Conservation (phyloP, 2,329 filamentous ascomycete species). For the Hypoxylon sp. region DNA sequence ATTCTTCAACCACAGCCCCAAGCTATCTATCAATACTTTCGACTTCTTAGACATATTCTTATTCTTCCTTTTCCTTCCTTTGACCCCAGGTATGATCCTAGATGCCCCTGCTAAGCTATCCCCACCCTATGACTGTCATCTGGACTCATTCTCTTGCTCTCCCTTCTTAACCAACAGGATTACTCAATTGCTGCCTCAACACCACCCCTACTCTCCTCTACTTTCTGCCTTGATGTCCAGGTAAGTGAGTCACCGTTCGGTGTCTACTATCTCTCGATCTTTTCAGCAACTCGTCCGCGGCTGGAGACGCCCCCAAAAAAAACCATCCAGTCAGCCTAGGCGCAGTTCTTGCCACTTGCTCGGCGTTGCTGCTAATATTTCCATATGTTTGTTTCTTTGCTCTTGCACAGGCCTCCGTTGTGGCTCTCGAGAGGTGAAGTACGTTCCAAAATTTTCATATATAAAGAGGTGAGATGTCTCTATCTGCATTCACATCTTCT, state of each 20-base stretch:
- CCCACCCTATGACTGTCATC: conserved; percentile 35
- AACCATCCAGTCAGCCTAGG: conserved; percentile 36
- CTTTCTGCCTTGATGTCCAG: conserved; percentile 40
- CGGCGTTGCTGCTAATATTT: background rate
- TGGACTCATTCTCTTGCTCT: conserved; percentile 19
- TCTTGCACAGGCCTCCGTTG: conserved; percentile 21
- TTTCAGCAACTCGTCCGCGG: conserved; percentile 8
- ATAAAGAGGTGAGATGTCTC: conserved; percentile 21
- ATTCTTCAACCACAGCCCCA: conserved; percentile 10
- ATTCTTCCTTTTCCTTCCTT: conserved; percentile 4
- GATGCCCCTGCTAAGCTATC: conserved; percentile 14
- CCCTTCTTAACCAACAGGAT: conserved; percentile 9
- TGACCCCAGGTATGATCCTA: background rate
- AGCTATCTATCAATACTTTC: background rate
- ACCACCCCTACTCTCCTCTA: conserved; percentile 17
- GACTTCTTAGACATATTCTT: conserved; percentile 17
- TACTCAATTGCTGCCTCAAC: conserved; percentile 35
- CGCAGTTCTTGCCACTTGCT: conserved; percentile 2
- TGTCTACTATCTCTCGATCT: conserved; percentile 24
- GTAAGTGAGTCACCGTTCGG: conserved; percentile 35
- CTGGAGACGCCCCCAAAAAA: conserved; percentile 23
- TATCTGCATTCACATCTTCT: conserved; percentile 18
- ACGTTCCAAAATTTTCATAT: conserved; percentile 13
- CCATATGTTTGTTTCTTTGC: conserved; percentile 30
- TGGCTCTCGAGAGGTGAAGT: conserved; percentile 22